A percentile compares a stretch with the other conserved stretches of the same genome.
phyloP scores from a whole-genome alignment of 805 yeast species.

The Suhomyces prunicola region DNA sequence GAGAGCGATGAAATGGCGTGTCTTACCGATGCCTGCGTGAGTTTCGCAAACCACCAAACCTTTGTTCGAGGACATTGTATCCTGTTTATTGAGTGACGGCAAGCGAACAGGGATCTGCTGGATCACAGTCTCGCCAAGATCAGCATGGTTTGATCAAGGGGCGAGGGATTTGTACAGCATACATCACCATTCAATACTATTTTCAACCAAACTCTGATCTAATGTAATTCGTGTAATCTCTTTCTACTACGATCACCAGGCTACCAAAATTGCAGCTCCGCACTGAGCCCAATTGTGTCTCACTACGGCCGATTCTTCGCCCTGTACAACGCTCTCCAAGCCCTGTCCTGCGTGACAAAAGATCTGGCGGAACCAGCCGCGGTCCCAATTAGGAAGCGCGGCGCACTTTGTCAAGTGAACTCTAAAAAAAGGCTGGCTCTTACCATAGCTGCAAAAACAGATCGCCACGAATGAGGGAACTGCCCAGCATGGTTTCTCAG shows the following conservation, averaged over 20 bases:
- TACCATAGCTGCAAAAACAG: slow-evolving; percentile 1
- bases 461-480: background rate
- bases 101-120: background rate
- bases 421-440: background rate
- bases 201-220: background rate
- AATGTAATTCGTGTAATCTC: background rate
- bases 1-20: background rate
- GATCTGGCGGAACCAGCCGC: background rate
- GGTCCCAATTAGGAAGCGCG: background rate
- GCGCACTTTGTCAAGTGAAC: slow-evolving; percentile 1
- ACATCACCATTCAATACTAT: background rate
- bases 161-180: background rate
- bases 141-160: background rate
- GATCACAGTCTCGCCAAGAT: background rate
- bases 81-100: background rate
- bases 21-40: background rate
- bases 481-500: background rate
- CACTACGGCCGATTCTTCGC: background rate
- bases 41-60: background rate
- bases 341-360: background rate
- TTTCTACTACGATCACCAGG: background rate
- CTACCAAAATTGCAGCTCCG: background rate
- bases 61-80: background rate
- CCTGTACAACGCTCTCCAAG: background rate
- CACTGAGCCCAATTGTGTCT: background rate